Evolutionary conservation across 495 filamentous ascomycete species (phyloP), one percentile per base, ranked within the genome.

Genomic region (Haplographium delicatum): DNA sequence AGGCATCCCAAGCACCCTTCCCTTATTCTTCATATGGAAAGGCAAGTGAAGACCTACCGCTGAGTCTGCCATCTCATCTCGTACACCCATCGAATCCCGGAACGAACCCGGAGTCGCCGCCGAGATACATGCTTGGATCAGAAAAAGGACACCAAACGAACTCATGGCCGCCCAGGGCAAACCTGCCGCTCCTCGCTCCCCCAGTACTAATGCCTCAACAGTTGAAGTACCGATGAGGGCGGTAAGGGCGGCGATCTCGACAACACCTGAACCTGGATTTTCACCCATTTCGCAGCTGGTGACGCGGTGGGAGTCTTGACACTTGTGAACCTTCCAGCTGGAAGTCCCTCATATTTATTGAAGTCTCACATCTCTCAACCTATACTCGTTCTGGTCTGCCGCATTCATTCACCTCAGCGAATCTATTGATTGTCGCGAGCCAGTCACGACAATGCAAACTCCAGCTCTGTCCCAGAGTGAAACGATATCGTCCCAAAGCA

Each of bases 231-330:
- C 56, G 33, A 60, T 54, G n/a, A 60, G 27, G 11, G 57, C 19
- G 0, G 57, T 60, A 24, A 58, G 25, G 16, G 57, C 57, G 22
- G 56, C 57, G n/a, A 60, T 54, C 35, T 60, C 57, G 39, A 54
- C 39, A 18, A 58, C 31, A 25, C 56, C 56, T n/a, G n/a, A n/a
- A n/a, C n/a, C n/a, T n/a, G n/a, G n/a, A n/a, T n/a, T n/a, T n/a
- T n/a, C n/a, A n/a, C n/a, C n/a, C n/a, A n/a, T n/a, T n/a, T n/a
- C n/a, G n/a, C n/a, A n/a, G n/a, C n/a, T n/a, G n/a, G n/a, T n/a
- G n/a, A n/a, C n/a, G n/a, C n/a, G n/a, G n/a, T n/a, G n/a, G n/a
- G n/a, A n/a, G n/a, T n/a, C n/a, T n/a, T n/a, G n/a, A n/a, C n/a
- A n/a, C n/a, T n/a, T n/a, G n/a, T n/a, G n/a, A n/a, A n/a, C n/a